A percentile compares a stretch with the other conserved stretches of the same genome.
Conservation (phyloP, 768 basidiomycete genomes). For the Amanita rimosa region DNA sequence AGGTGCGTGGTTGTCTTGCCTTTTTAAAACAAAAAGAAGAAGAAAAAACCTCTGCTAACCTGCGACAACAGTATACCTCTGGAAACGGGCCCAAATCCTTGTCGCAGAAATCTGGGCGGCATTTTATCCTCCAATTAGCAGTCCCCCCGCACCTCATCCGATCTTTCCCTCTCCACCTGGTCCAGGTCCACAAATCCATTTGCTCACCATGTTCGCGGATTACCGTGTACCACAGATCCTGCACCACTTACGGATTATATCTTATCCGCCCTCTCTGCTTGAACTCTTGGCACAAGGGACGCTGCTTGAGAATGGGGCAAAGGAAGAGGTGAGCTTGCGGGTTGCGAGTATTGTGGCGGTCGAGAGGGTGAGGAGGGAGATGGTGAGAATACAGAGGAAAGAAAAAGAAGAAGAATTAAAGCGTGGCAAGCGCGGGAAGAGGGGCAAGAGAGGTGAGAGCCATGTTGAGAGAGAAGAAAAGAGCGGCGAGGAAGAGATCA, state of each 20-base stretch:
- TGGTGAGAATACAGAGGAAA: constrained; percentile 25
- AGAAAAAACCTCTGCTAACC: neutral
- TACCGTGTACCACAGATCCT: constrained; percentile 88
- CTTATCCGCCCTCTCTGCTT: constrained; percentile 56
- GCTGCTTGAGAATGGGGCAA: constrained; percentile 40
- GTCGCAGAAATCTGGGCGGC: constrained; percentile 91
- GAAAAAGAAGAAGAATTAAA: constrained; percentile 12
- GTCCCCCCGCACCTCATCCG: constrained; percentile 39
- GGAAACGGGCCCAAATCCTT: constrained; percentile 89
- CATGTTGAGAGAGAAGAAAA: constrained; percentile 8
- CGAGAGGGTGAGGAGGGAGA: constrained; percentile 57
- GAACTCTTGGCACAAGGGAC: constrained; percentile 32
- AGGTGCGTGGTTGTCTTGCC: constrained; percentile 26
- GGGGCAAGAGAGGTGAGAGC: neutral
- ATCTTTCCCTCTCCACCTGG: constrained; percentile 53
- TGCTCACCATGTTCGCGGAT: constrained; percentile 91
- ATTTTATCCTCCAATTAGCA: constrained; percentile 50
- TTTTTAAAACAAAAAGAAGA: too few species aligned
- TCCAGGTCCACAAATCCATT: constrained; percentile 50
- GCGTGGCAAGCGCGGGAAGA: neutral
- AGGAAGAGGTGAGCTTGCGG: constrained; percentile 71
- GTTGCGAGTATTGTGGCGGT: constrained; percentile 73
- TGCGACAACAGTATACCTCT: constrained; percentile 49
- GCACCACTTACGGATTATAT: constrained; percentile 68
- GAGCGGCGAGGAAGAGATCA: constrained; percentile 26